Conservation (phyloP, 2,329 filamentous ascomycete species). For the Pseudodiploospora longispora region DNA sequence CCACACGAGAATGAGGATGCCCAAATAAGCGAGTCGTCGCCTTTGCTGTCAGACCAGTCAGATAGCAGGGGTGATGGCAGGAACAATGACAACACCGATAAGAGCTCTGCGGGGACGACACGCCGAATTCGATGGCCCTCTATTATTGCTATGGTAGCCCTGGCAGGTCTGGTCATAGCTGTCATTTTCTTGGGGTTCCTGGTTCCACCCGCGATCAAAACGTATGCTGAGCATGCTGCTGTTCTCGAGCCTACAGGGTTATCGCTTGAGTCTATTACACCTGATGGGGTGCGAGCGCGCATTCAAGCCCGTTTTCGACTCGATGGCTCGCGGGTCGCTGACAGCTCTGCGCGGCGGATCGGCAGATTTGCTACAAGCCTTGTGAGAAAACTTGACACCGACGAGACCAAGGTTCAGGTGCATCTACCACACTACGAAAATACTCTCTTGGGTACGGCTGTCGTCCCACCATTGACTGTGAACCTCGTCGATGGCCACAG, state of each 20-base stretch:
- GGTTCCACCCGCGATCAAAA: constrained; percentile 68
- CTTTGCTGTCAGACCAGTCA: constrained; percentile 33
- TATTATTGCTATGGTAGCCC: constrained; percentile 59
- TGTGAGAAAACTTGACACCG: constrained; percentile 65
- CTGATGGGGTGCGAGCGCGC: constrained; percentile 67
- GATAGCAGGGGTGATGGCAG: constrained; percentile 23
- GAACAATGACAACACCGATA: constrained; percentile 21
- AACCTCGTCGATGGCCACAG: constrained; percentile 69
- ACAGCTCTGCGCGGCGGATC: constrained; percentile 62
- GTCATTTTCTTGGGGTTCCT: constrained; percentile 78
- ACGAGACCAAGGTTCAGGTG: constrained; percentile 64
- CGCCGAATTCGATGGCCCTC: constrained; percentile 59
- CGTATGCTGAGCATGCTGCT: constrained; percentile 77
- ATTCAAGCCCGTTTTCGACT: constrained; percentile 76
- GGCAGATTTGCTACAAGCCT: constrained; percentile 76
- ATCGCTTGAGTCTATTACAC: constrained; percentile 77
- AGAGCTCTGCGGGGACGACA: constrained; percentile 16
- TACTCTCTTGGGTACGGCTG: constrained; percentile 67
- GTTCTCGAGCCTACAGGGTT: constrained; percentile 77
- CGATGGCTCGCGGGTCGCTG: constrained; percentile 67
- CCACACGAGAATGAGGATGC: constrained; percentile 19
- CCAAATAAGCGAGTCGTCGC: constrained; percentile 38
- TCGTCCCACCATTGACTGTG: constrained; percentile 66
- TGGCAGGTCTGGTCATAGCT: constrained; percentile 54
- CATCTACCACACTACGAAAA: constrained; percentile 78